Conservation (phyloP, 2,329 filamentous ascomycete genomes). For the Aspergillus quadricinctus region DNA sequence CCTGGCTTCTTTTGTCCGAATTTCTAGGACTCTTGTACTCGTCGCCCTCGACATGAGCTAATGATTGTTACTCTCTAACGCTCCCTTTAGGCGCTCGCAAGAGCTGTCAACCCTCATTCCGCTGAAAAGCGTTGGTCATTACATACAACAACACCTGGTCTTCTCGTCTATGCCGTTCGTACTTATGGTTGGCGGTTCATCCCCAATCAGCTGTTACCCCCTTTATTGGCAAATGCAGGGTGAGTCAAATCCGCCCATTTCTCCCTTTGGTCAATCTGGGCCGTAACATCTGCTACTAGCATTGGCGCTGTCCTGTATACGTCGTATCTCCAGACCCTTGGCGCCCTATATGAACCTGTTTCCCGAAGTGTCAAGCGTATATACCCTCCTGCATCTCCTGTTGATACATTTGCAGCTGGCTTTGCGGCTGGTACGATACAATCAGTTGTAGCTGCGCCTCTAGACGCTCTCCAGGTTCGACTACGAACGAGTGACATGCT, state of each 20-base stretch:
- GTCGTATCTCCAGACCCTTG: constrained; percentile 57
- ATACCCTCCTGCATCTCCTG: constrained; percentile 54
- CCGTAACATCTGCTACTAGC: constrained; percentile 24
- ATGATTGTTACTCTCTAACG: constrained; percentile 1
- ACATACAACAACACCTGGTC: constrained; percentile 57
- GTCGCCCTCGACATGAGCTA: neutral
- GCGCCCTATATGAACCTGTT: constrained; percentile 54
- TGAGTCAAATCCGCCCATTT: constrained; percentile 22
- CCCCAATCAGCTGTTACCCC: constrained; percentile 61
- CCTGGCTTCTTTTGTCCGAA: neutral
- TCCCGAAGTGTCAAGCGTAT: constrained; percentile 54
- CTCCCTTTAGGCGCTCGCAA: constrained; percentile 52
- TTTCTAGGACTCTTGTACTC: neutral
- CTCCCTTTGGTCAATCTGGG: neutral
- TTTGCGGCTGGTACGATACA: constrained; percentile 57
- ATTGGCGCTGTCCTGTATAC: constrained; percentile 62
- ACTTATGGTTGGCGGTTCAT: constrained; percentile 62
- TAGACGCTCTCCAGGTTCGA: constrained; percentile 60
- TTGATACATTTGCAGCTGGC: constrained; percentile 55
- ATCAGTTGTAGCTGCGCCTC: constrained; percentile 58
- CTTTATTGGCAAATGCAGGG: constrained; percentile 59
- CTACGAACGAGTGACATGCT: constrained; percentile 57
- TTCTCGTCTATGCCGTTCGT: constrained; percentile 57
- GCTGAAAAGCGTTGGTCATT: constrained; percentile 51
- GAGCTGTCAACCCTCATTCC: constrained; percentile 57